Conservation (phyloP, 345 rosid species). For the Toxicodendron radicans region DNA sequence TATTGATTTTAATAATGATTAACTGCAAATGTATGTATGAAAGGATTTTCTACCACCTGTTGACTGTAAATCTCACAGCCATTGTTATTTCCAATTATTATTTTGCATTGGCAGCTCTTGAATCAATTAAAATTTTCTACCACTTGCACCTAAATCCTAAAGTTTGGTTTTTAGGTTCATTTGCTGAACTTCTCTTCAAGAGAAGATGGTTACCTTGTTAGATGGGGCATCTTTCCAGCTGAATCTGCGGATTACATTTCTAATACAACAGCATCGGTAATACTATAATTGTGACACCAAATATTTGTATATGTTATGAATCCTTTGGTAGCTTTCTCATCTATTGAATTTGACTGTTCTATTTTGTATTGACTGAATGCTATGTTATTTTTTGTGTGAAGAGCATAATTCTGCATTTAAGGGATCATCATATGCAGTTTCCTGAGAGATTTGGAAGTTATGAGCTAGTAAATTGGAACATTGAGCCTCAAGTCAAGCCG, state of each 20-base stretch:
- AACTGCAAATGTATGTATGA: not conserved
- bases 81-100: slow-evolving; percentile 1
- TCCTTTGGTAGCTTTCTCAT: not conserved
- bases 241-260: slow-evolving; percentile 51
- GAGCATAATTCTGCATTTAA: slow-evolving; percentile 58
- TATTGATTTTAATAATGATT: not conserved
- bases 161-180: slow-evolving; percentile 52
- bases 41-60: not conserved
- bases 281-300: slow-evolving; percentile 26
- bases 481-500: slow-evolving; percentile 48
- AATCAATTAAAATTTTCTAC: slow-evolving; percentile 1
- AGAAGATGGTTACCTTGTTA: slow-evolving; percentile 46
- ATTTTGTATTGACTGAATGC: not conserved
- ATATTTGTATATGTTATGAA: slow-evolving; percentile 8
- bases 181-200: slow-evolving; percentile 45
- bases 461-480: slow-evolving; percentile 58
- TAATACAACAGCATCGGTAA: slow-evolving; percentile 55
- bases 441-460: slow-evolving; percentile 63
- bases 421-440: slow-evolving; percentile 51
- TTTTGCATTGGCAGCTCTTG: not conserved
- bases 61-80: not conserved
- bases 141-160: not conserved
- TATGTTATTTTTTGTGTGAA: slow-evolving; percentile 24
- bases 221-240: slow-evolving; percentile 61
- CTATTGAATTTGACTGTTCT: not conserved